A percentile compares a stretch with the other conserved stretches of the same genome.
phyloP scores from a whole-genome alignment of 192 early-diverging fungal genomes.

The Podila minutissima region DNA sequence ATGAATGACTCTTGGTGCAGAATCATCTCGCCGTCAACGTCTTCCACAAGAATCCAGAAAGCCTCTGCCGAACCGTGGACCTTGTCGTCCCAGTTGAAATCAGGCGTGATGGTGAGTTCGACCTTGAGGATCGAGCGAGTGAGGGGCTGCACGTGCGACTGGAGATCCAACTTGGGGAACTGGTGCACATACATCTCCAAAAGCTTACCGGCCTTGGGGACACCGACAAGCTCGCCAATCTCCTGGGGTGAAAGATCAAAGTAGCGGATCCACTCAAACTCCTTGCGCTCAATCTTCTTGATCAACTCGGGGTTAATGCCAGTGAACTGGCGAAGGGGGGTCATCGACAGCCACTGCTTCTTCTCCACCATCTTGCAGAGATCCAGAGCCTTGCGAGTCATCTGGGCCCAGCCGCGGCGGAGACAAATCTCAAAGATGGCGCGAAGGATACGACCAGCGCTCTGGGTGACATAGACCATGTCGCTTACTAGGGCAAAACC shows the following conservation, averaged over 20 bases:
- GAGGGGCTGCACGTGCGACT: slow-evolving; percentile 92
- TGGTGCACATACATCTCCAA: slow-evolving; percentile 92
- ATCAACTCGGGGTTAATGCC: slow-evolving; percentile 83
- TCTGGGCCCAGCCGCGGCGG: slow-evolving; percentile 92
- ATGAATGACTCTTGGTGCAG: slow-evolving; percentile 93
- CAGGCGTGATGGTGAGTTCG: slow-evolving; percentile 92
- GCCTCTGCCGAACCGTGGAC: slow-evolving; percentile 84
- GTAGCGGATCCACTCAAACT: slow-evolving; percentile 95
- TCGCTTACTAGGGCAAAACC: slow-evolving; percentile 98
- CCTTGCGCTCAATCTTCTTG: slow-evolving; percentile 90
- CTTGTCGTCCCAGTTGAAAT: slow-evolving; percentile 95
- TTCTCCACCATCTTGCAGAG: slow-evolving; percentile 99
- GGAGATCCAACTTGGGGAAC: slow-evolving; percentile 92
- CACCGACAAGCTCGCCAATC: slow-evolving; percentile 89
- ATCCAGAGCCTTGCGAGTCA: slow-evolving; percentile 88
- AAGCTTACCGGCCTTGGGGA: slow-evolving; percentile 89
- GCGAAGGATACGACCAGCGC: slow-evolving; percentile 90
- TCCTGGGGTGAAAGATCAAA: slow-evolving; percentile 92
- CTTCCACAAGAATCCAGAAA: slow-evolving; percentile 97
- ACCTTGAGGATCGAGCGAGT: slow-evolving; percentile 91
- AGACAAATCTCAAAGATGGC: slow-evolving; percentile 98
- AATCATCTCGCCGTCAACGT: slow-evolving; percentile 91
- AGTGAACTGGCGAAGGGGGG: slow-evolving; percentile 93
- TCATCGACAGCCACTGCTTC: slow-evolving; percentile 95
- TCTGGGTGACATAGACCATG: slow-evolving; percentile 98